Evolutionary conservation across 345 rosid genomes (phyloP).

Genomic region (Excoecaria cochinchinensis): DNA sequence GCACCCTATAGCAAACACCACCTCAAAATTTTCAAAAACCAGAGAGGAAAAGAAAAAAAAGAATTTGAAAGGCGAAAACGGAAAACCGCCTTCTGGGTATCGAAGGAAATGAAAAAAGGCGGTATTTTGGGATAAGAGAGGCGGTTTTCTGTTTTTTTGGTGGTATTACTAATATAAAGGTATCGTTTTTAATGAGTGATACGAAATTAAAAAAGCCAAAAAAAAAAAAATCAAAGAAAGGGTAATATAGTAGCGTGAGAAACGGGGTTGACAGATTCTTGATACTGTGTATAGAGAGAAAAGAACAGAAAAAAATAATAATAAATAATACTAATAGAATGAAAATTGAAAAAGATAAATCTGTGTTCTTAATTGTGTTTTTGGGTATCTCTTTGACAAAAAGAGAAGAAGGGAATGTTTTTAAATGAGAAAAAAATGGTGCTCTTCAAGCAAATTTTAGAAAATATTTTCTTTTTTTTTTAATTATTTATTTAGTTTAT

Average conservation of each 20-base stretch:
- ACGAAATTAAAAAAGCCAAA: neutral
- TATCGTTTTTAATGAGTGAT: too few relatives aligned
- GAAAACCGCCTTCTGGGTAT: slow-evolving; percentile 13
- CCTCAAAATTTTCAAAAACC: neutral
- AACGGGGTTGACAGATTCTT: slow-evolving; percentile 42
- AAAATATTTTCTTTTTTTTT: neutral
- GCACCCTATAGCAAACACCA: slow-evolving; percentile 10
- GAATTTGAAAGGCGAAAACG: neutral
- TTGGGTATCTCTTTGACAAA: too few relatives aligned
- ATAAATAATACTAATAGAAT: too few relatives aligned
- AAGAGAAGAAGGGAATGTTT: neutral
- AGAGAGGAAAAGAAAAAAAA: neutral
- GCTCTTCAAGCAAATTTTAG: neutral
- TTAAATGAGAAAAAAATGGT: slow-evolving; percentile 17
- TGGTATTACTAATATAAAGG: neutral
- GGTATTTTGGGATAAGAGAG: slow-evolving; percentile 12
- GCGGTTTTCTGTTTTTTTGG: slow-evolving; percentile 23
- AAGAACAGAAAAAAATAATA: neutral
- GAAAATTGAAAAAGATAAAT: neutral
- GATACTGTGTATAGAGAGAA: neutral
- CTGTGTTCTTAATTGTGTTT: too few relatives aligned
- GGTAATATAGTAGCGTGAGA: slow-evolving; percentile 35
- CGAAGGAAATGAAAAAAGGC: neutral
- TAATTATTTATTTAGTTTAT: too few relatives aligned
- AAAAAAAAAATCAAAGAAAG: neutral